Conservation (phyloP, 441 rosid species). For the Adansonia madagascariensis region DNA sequence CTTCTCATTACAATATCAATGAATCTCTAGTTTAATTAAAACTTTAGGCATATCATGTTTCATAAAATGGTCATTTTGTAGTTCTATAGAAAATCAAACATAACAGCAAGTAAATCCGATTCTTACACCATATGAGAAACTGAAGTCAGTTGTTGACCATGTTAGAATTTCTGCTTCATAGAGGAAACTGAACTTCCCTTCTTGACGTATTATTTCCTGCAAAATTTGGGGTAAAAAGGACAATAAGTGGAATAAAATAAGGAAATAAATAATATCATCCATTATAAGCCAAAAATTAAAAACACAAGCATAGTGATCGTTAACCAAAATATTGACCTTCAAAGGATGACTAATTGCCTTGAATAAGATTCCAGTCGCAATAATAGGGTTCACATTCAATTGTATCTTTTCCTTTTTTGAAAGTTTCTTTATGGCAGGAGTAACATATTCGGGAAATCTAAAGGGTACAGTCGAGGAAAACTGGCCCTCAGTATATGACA, state of each 20-base stretch:
- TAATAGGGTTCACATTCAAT: conserved; percentile 70
- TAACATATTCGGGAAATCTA: conserved; percentile 82
- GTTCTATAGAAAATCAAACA: conserved; percentile 39
- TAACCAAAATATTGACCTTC: conserved; percentile 54
- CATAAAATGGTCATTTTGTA: background rate
- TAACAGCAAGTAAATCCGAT: conserved; percentile 2
- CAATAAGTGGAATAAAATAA: background rate
- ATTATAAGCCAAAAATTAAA: background rate
- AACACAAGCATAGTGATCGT: conserved; percentile 15
- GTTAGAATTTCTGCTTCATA: conserved; percentile 84
- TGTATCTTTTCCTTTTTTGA: conserved; percentile 74
- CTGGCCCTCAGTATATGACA: conserved; percentile 56
- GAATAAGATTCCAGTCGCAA: conserved; percentile 69
- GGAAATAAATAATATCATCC: background rate
- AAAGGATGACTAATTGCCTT: conserved; percentile 80
- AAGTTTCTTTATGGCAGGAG: conserved; percentile 74
- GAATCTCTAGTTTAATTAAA: background rate
- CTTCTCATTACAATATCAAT: background rate
- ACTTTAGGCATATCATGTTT: background rate
- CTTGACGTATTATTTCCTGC: conserved; percentile 68
- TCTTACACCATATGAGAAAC: conserved; percentile 76
- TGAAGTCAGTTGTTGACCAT: conserved; percentile 77
- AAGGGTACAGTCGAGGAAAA: conserved; percentile 71
- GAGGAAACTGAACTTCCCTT: conserved; percentile 61
- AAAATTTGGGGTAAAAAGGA: conserved; percentile 18